phyloP scores from a whole-genome alignment of 2,329 filamentous ascomycete genomes.

The Eutypa lata region DNA sequence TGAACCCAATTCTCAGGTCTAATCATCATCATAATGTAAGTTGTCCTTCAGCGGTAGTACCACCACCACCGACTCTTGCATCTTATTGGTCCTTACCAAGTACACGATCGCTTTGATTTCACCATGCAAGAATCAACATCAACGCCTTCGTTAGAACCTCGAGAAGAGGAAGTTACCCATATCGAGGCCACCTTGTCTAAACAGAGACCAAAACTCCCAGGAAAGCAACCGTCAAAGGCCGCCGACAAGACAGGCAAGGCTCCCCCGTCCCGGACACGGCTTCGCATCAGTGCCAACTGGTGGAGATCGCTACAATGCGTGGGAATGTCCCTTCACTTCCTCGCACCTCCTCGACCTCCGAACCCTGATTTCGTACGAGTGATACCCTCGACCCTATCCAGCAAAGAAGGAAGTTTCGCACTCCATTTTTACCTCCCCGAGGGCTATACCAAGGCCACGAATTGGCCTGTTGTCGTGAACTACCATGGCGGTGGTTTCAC shows the following conservation, averaged over 20 bases:
- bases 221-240: constrained; percentile 17
- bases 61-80: no score
- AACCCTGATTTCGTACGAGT: constrained; percentile 56
- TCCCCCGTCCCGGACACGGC: constrained; percentile 51
- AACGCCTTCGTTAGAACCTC: neutral
- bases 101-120: neutral
- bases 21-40: no score
- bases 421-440: constrained; percentile 42
- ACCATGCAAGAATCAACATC: neutral
- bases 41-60: no score
- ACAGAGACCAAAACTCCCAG: constrained; percentile 9
- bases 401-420: constrained; percentile 29
- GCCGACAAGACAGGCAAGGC: constrained; percentile 19
- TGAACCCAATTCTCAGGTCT: no score
- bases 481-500: constrained; percentile 69
- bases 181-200: neutral
- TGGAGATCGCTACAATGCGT: constrained; percentile 67
- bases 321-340: constrained; percentile 65
- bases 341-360: constrained; percentile 59
- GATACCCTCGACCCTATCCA: constrained; percentile 44
- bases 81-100: neutral
- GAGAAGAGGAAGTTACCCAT: constrained; percentile 1
- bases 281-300: constrained; percentile 60
- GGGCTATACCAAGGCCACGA: constrained; percentile 29
- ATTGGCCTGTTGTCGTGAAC: constrained; percentile 57